Evolutionary conservation across 2,329 filamentous ascomycete genomes (phyloP).

Genomic region (Chaetoscypha palmicola): DNA sequence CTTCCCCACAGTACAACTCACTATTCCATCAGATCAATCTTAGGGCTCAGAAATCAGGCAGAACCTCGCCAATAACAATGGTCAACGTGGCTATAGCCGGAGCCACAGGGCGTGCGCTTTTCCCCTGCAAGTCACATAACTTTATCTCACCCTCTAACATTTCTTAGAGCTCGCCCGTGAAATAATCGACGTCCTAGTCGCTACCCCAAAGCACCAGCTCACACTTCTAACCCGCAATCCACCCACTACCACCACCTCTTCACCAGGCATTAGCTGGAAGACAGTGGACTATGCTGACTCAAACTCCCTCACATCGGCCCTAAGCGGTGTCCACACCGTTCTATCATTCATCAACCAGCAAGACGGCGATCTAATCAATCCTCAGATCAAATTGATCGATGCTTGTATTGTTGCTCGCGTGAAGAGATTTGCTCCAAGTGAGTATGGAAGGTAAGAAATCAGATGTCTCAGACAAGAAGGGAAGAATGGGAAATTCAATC

Average conservation of each 20-base stretch:
- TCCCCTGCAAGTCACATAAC: no score
- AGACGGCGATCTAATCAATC: slow-evolving; percentile 20
- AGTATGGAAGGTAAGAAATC: slow-evolving; percentile 30
- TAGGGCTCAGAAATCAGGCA: no score
- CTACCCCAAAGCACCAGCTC: slow-evolving; percentile 44
- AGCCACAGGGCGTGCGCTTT: no score
- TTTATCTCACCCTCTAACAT: no score
- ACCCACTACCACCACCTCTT: neutral
- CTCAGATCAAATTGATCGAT: slow-evolving; percentile 37
- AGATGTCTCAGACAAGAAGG: no score
- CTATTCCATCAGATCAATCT: no score
- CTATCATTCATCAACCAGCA: slow-evolving; percentile 38
- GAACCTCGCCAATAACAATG: no score
- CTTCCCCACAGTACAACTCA: no score
- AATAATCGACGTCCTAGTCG: slow-evolving; percentile 43
- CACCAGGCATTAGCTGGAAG: slow-evolving; percentile 34
- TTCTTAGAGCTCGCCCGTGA: slow-evolving; percentile 49
- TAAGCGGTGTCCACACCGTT: slow-evolving; percentile 45
- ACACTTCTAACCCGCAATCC: slow-evolving; percentile 44
- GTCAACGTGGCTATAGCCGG: no score
- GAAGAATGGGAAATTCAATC: no score
- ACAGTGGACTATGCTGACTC: slow-evolving; percentile 40
- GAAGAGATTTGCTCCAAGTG: slow-evolving; percentile 36
- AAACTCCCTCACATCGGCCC: slow-evolving; percentile 30
- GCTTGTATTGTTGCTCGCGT: slow-evolving; percentile 34